Evolutionary conservation across 2,329 filamentous ascomycete genomes (phyloP).

Genomic region (Coniochaeta sp.): DNA sequence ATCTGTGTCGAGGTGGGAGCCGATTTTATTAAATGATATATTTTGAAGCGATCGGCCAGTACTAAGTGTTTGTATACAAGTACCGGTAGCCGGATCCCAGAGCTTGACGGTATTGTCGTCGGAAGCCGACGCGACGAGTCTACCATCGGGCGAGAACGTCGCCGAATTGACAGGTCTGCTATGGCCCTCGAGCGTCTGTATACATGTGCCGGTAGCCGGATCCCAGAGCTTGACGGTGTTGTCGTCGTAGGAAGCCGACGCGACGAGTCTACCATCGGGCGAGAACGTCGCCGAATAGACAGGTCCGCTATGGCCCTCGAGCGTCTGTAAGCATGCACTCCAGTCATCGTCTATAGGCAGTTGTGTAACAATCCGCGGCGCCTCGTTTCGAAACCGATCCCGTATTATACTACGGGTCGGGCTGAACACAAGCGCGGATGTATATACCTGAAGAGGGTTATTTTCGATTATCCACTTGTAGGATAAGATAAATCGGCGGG

Average conservation of each 20-base stretch:
- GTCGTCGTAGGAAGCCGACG: neutral
- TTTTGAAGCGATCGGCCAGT: neutral
- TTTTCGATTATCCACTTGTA: constrained; percentile 8
- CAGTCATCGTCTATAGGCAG: no score
- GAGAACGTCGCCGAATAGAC: neutral
- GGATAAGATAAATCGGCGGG: constrained; percentile 7
- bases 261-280: neutral
- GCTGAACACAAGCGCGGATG: constrained; percentile 11
- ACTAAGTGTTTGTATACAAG: neutral
- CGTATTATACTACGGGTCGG: constrained; percentile 8
- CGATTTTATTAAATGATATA: neutral
- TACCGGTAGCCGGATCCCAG: neutral
- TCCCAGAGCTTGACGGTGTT: neutral
- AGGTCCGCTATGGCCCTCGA: constrained; percentile 2
- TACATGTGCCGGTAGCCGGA: neutral
- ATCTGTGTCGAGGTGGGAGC: neutral
- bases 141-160: neutral
- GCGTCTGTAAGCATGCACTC: neutral
- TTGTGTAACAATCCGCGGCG: neutral
- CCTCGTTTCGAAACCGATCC: constrained; percentile 6
- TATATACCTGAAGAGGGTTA: constrained; percentile 11
- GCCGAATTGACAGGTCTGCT: neutral
- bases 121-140: neutral
- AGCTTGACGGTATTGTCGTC: neutral
- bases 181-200: constrained; percentile 3